Evolutionary conservation across 2,329 filamentous ascomycete genomes (phyloP), one percentile per base, ranked within the genome.

Genomic region (Hirsutella thompsonii): DNA sequence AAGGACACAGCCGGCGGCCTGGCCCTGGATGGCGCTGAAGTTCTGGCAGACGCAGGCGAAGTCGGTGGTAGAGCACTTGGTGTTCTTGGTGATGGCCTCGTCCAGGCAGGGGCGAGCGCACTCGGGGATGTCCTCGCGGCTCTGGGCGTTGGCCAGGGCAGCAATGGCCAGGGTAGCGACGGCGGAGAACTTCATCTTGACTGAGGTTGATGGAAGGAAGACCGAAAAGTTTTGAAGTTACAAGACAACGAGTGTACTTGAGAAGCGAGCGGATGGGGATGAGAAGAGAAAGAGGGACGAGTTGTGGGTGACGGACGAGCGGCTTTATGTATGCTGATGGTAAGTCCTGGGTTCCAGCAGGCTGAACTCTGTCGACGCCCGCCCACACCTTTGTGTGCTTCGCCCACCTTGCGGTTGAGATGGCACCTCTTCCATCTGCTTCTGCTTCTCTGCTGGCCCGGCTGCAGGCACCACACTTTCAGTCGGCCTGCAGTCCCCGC

Each of bases 261-360:
- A 42, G 47, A 45, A 56, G 52, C 50, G 54, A 55, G 44, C 57
- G 56, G 53, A 59, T 59, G 52, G 42, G 39, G 42, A 37, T 19
- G 20, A 28, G 5, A 23, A 18, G 10, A 20, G 38, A 39, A 36
- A 39, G 37, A 11, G 41, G 47, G 38, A 23, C 42, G 49, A 52
- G 42, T 46, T 43, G 32, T 13, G 32, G 14, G 32, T n/a, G 32
- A 32, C 30, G 30, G 30, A 45, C 20, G 38, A 35, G 28, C 45
- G 44, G 39, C 49, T 57, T 60, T 60, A 58, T 59, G 54, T 59
- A 58, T 36, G 29, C 28, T 35, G 19, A 38, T 11, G 11, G 32
- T 16, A 6, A 11, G n/a, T n/a, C 23, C 23, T 6, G 23, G 23
- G 13, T 5, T 16, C n/a, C 18, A n/a, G 14, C 37, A 21, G 18